Evolutionary conservation across 2,329 filamentous ascomycete species (phyloP), one percentile per base, ranked within the genome.

Genomic region (Penicillium sp.): DNA sequence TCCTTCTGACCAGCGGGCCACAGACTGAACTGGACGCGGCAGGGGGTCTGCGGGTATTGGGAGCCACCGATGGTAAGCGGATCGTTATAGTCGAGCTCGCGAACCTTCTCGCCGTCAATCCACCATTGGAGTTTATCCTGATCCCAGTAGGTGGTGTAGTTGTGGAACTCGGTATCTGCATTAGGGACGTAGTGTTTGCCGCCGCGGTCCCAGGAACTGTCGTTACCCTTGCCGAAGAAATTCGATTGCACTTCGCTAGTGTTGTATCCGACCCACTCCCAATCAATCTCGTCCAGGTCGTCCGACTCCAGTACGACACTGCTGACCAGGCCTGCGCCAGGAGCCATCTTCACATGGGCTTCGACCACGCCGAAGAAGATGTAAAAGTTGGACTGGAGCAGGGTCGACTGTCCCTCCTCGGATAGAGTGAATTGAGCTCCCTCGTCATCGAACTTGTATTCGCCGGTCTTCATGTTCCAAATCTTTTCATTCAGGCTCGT

Each of bases 181-280:
- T 81, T 73, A 55, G 74, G 56, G 64, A 84, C 74, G 6, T 81
- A 72, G 71, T 93, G 87, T 67, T 88, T 88, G 42, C 86, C 84
- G 54, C 88, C 92, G 49, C 91, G 86, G 72, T 92, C 88, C 75
- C 91, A 95, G 4, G 81, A 79, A 1, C 63, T 63, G 0, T 87
- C 88, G 60, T 88, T 80, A 46, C 93, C 93, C 73, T 97, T 95
- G 70, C 91, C 89, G 62, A 96, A 99, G 75, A 95, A 99, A 74
- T 99, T 97, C 62, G 86, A 87, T 72, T 97, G 92, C 29, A 73
- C 71, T 30, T 57, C 47, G 33, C 51, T 63, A 19, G 63, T 65
- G 53, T 72, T 69, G 41, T 66, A 66, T 41, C 72, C 72, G 18
- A 72, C 57, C 69, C 69, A 71, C 47, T 72, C 70, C 70, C 88